A percentile compares a stretch with the other conserved stretches of the same genome.
These are phyloP conservation scores for Torulaspora pretoriensis DNA, from an alignment of 1,139 yeast species.

Conservation along the genomic window DNA sequence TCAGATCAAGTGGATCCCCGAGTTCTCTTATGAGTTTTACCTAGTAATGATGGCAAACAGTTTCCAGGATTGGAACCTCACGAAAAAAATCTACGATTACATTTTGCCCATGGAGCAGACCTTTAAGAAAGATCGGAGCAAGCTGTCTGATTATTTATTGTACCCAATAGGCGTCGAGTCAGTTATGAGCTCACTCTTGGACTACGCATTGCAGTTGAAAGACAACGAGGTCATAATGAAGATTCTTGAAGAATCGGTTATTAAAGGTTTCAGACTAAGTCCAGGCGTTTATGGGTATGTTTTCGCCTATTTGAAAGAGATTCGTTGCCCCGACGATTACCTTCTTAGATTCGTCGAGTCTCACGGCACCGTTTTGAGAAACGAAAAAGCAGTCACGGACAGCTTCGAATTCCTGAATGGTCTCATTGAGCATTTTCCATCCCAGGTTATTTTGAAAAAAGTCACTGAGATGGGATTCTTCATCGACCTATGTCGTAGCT, in stretches of 20 bases:
- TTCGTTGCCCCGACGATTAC: constrained; percentile 34
- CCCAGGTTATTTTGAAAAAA: constrained; percentile 23
- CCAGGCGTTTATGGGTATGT: constrained; percentile 34
- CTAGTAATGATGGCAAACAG: constrained; percentile 33
- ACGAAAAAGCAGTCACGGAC: constrained; percentile 10
- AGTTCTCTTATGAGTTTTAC: constrained; percentile 40
- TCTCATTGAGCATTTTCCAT: constrained; percentile 24
- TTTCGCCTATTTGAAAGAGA: constrained; percentile 33
- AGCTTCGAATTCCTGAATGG: constrained; percentile 34
- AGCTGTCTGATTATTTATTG: constrained; percentile 26
- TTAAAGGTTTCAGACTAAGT: constrained; percentile 35
- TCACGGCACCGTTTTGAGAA: constrained; percentile 32
- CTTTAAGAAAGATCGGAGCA: constrained; percentile 12
- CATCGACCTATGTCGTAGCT: constrained; percentile 24
- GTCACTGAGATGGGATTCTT: constrained; percentile 34
- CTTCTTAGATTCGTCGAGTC: constrained; percentile 34
- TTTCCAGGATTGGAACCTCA: constrained; percentile 34
- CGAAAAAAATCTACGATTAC: constrained; percentile 37
- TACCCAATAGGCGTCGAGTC: constrained; percentile 28
- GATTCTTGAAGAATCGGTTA: constrained; percentile 39
- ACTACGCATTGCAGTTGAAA: constrained; percentile 33
- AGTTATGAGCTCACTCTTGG: constrained; percentile 29
- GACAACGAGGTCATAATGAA: constrained; percentile 37
- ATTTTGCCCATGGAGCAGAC: constrained; percentile 34
- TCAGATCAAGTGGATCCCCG: constrained; percentile 40